Evolutionary conservation across 2,329 filamentous ascomycete species (phyloP).

Genomic region (Talaromyces islandicus): DNA sequence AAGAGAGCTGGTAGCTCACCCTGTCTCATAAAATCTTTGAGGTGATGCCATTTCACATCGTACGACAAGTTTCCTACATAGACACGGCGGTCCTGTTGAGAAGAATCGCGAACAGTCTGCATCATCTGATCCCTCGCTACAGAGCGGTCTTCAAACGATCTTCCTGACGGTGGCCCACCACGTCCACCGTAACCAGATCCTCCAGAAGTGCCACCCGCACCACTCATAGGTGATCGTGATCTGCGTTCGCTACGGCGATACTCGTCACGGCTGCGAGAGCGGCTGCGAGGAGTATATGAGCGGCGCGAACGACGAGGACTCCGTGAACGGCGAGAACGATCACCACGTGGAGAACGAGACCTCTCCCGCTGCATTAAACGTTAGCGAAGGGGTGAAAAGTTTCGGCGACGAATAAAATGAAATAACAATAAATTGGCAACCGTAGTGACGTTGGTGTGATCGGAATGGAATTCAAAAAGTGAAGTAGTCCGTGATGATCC

Average conservation of each 20-base stretch:
- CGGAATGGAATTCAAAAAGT: background rate
- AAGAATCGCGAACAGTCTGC: conserved; percentile 85
- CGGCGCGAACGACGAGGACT: conserved; percentile 72
- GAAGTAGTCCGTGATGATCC: background rate
- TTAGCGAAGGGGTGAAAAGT: background rate
- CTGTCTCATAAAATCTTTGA: conserved; percentile 99
- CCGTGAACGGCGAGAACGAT: conserved; percentile 59
- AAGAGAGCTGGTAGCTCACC: conserved; percentile 55
- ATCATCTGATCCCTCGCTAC: conserved; percentile 92
- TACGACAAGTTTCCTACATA: conserved; percentile 99
- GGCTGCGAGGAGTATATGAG: conserved; percentile 74
- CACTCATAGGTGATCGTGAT: conserved; percentile 83
- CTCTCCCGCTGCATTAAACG: conserved; percentile 63
- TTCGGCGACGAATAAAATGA: background rate
- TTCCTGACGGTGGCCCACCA: conserved; percentile 58
- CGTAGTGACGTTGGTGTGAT: background rate
- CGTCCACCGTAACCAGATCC: conserved; percentile 56
- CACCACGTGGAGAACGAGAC: conserved; percentile 52
- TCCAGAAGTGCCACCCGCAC: conserved; percentile 60
- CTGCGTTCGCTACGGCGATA: conserved; percentile 69
- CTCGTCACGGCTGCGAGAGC: conserved; percentile 72
- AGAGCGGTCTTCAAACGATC: conserved; percentile 77
- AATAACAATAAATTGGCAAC: background rate
- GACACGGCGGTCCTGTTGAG: conserved; percentile 97
- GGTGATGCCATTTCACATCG: conserved; percentile 99